Percentiles rank a stretch among this genome's conserved stretches.
These are phyloP conservation scores for Ilyonectria mors-panacis DNA, from an alignment of 2,329 filamentous ascomycete genomes.

Conservation along the genomic window DNA sequence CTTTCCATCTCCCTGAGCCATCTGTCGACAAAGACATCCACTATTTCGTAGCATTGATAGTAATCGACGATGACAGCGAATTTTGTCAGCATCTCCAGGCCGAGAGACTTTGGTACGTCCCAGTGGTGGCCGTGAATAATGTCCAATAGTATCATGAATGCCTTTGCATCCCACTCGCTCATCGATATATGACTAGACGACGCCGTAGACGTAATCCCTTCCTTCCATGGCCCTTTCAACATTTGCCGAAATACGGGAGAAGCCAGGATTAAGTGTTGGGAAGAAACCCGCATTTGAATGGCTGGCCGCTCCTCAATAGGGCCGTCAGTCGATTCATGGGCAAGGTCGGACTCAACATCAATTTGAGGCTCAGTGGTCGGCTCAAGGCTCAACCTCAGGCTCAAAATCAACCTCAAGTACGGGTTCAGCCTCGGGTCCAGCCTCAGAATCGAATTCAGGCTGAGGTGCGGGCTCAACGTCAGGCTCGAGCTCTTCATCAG, in stretches of 20 bases:
- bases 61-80: conserved; percentile 61
- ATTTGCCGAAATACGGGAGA: conserved; percentile 45
- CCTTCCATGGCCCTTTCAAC: conserved; percentile 29
- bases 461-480: too few species aligned
- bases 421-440: too few species aligned
- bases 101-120: conserved; percentile 56
- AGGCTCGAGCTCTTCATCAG: too few species aligned
- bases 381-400: too few species aligned
- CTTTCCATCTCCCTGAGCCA: conserved; percentile 52
- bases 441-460: too few species aligned
- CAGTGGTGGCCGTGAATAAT: conserved; percentile 60
- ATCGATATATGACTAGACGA: conserved; percentile 3
- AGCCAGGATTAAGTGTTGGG: conserved; percentile 54
- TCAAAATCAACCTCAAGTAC: too few species aligned
- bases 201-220: neutral
- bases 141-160: conserved; percentile 59
- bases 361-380: too few species aligned
- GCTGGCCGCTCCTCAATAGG: neutral
- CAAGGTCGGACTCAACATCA: too few species aligned
- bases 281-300: conserved; percentile 45
- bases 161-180: conserved; percentile 52
- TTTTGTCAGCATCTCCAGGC: conserved; percentile 59
- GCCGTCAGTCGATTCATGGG: neutral
- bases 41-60: conserved; percentile 59
- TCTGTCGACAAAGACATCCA: conserved; percentile 57